phyloP scores from a whole-genome alignment of 2,329 filamentous ascomycete genomes.

The Atkinsonella texensis region DNA sequence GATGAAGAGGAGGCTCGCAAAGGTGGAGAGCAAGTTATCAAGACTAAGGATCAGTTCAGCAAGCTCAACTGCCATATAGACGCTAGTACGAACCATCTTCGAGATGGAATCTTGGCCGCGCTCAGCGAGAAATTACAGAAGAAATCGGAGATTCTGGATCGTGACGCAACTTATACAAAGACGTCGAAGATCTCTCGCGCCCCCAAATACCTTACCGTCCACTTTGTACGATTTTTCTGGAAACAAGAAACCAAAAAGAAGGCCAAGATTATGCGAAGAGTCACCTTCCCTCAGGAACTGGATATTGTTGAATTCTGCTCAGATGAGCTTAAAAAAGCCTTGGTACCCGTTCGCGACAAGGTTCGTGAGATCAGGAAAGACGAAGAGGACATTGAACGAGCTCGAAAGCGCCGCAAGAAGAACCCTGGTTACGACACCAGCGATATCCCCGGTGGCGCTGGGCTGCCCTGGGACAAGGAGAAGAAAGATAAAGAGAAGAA shows the following conservation, averaged over 20 bases:
- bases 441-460: constrained; percentile 34
- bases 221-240: constrained; percentile 98
- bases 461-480: constrained; percentile 37
- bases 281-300: constrained; percentile 87
- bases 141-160: constrained; percentile 61
- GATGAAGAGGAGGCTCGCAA: constrained; percentile 70
- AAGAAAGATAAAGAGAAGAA: constrained; percentile 39
- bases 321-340: constrained; percentile 68
- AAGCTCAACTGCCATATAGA: constrained; percentile 93
- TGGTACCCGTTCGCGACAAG: constrained; percentile 91
- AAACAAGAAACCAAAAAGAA: constrained; percentile 93
- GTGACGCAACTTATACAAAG: constrained; percentile 80
- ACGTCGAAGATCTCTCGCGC: constrained; percentile 79
- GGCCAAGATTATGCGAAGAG: constrained; percentile 98
- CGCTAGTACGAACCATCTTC: constrained; percentile 73
- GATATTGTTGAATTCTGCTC: constrained; percentile 94
- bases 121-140: constrained; percentile 89
- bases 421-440: constrained; percentile 34
- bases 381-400: constrained; percentile 81
- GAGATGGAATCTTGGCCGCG: constrained; percentile 74
- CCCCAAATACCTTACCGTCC: constrained; percentile 90
- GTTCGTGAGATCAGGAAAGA: constrained; percentile 92
- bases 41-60: constrained; percentile 63
- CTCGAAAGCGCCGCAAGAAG: constrained; percentile 81
- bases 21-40: constrained; percentile 56